Conservation (phyloP, 1,139 yeast species). For the Saccharomycopsis crataegensis region DNA sequence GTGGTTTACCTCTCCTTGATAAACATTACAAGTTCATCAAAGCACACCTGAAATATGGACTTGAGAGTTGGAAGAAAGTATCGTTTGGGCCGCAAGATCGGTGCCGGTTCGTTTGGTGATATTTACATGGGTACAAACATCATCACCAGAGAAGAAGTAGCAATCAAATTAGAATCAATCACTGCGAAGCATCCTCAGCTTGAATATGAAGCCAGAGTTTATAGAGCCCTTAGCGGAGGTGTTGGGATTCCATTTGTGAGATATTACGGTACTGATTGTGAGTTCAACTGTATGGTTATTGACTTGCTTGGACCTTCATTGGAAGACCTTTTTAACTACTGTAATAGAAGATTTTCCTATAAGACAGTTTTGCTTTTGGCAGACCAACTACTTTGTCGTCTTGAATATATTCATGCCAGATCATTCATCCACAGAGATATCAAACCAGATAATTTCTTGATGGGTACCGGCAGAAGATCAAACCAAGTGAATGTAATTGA, state of each 20-base stretch:
- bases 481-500: slow-evolving; percentile 94
- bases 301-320: slow-evolving; percentile 92
- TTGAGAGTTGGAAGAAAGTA: slow-evolving; percentile 92
- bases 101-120: slow-evolving; percentile 96
- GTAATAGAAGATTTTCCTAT: slow-evolving; percentile 87
- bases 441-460: slow-evolving; percentile 89
- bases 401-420: slow-evolving; percentile 92
- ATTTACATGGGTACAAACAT: slow-evolving; percentile 89
- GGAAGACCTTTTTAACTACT: slow-evolving; percentile 92
- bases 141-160: slow-evolving; percentile 95
- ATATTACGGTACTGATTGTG: slow-evolving; percentile 97
- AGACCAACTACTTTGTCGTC: slow-evolving; percentile 88
- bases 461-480: slow-evolving; percentile 96
- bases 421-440: slow-evolving; percentile 83
- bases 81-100: slow-evolving; percentile 92
- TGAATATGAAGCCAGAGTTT: slow-evolving; percentile 93
- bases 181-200: slow-evolving; percentile 94
- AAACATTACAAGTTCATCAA: not conserved
- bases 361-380: slow-evolving; percentile 90
- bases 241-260: slow-evolving; percentile 96
- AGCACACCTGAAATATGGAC: slow-evolving; percentile 34
- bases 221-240: slow-evolving; percentile 91
- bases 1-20: not conserved
- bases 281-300: slow-evolving; percentile 93
- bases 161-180: slow-evolving; percentile 86